Evolutionary conservation across 1,284 basidiomycete species (phyloP), one percentile per base, ranked within the genome.

Genomic region (Entoloma clypeatum): DNA sequence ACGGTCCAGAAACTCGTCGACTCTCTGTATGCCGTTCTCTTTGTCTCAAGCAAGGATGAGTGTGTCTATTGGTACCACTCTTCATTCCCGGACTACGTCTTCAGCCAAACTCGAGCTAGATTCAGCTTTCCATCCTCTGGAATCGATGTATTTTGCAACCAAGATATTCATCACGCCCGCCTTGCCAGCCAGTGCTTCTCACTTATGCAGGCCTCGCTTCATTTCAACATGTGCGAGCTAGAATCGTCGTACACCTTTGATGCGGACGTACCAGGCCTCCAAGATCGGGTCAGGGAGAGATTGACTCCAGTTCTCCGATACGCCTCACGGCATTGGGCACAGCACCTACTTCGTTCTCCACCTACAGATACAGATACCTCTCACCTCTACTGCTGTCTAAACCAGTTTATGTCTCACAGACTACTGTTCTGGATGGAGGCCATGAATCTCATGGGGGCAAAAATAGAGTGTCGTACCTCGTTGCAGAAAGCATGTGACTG

Each of bases 181-280:
- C 40, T 42, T 7, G 40, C 40, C 24, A 24, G 19, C 7, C 33
- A 13, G 13, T 42, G 40, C 33, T 42, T 42, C 23, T 28, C 23
- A 9, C 17, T 28, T 16, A 36, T 42, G 40, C 3, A 31, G 18
- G 14, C 34, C 11, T 36, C 24, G 11, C 40, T 42, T 6, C 40
- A 36, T 28, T 42, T 42, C 40, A 42, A 42, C 21, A 42, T 42
- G 40, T 42, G 40, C 24, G 16, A 42, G 32, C 33, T 36, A 6
- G 32, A 34, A 11, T 34, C 32, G 10, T 34, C 32, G 5, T 34
- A 34, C 18, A 34, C 5, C 5, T 34, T 34, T n/a, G n/a, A n/a
- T n/a, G n/a, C n/a, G n/a, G n/a, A n/a, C n/a, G n/a, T n/a, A n/a
- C n/a, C n/a, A n/a, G 21, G n/a, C n/a, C n/a, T n/a, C n/a, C n/a